phyloP scores from a whole-genome alignment of 768 basidiomycete genomes.

The Russula vinacea region DNA sequence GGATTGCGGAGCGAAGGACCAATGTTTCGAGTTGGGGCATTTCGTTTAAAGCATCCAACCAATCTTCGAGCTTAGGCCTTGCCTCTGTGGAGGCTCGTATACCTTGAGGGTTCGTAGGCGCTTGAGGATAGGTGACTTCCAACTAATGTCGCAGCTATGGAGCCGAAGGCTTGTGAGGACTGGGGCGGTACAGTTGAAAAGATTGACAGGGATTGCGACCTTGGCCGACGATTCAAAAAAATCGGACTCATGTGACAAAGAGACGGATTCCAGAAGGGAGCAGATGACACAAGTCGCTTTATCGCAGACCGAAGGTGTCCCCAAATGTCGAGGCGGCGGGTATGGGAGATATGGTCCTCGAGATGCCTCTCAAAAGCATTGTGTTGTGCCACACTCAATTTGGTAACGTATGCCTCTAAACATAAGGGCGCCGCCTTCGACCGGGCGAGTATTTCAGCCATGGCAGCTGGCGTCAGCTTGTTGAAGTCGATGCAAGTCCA shows the following conservation, averaged over 20 bases:
- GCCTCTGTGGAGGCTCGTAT: background rate
- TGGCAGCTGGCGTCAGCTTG: background rate
- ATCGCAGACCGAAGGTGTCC: background rate
- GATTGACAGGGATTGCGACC: background rate
- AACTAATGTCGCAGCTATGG: background rate
- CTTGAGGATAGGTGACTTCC: conserved; percentile 14
- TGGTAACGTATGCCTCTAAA: background rate
- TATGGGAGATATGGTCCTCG: conserved; percentile 9
- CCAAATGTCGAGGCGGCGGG: conserved; percentile 3
- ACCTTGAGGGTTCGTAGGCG: conserved; percentile 12
- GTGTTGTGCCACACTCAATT: background rate
- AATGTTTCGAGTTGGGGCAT: conserved; percentile 18
- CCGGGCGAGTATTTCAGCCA: conserved; percentile 9
- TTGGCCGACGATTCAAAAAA: background rate
- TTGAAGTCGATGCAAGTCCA: conserved; percentile 18
- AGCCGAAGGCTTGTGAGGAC: background rate
- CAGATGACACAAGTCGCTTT: conserved; percentile 1
- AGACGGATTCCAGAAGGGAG: conserved; percentile 1
- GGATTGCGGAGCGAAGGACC: conserved; percentile 6
- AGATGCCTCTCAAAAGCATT: background rate
- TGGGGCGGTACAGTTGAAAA: background rate
- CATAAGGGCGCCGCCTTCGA: conserved; percentile 6
- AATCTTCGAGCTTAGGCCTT: conserved; percentile 9
- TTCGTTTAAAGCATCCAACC: conserved; percentile 21
- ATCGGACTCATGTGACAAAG: background rate